phyloP scores from a whole-genome alignment of 2,329 filamentous ascomycete genomes.

The Pestalotiopsis sp. region DNA sequence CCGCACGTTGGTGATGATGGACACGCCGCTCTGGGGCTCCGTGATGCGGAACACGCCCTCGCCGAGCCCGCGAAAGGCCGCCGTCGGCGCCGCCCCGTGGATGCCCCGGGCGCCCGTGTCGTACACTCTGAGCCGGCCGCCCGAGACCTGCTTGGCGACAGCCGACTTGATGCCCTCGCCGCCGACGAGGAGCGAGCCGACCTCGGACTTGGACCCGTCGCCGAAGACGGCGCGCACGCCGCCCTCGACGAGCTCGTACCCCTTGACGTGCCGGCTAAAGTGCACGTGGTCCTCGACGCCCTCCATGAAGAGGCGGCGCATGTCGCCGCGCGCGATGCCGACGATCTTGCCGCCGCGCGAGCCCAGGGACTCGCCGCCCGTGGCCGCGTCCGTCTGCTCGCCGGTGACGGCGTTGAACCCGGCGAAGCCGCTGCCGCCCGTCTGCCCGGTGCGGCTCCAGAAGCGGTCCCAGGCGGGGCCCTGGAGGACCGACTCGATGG shows the following conservation, averaged over 20 bases:
- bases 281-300: slow-evolving; percentile 58
- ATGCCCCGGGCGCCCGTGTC: slow-evolving; percentile 67
- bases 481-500: slow-evolving; percentile 61
- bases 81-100: slow-evolving; percentile 65
- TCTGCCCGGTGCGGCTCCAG: slow-evolving; percentile 62
- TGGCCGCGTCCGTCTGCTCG: slow-evolving; percentile 30
- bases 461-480: slow-evolving; percentile 52
- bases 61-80: slow-evolving; percentile 62
- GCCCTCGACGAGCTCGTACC: slow-evolving; percentile 57
- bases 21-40: slow-evolving; percentile 52
- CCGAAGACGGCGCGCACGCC: slow-evolving; percentile 62
- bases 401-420: slow-evolving; percentile 57
- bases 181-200: slow-evolving; percentile 61
- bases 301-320: slow-evolving; percentile 60
- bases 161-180: slow-evolving; percentile 66
- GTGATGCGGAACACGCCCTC: slow-evolving; percentile 63
- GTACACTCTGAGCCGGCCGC: slow-evolving; percentile 60
- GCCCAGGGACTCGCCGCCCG: slow-evolving; percentile 38
- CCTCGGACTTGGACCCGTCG: slow-evolving; percentile 60
- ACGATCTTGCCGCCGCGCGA: slow-evolving; percentile 62
- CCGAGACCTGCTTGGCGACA: slow-evolving; percentile 61
- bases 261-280: slow-evolving; percentile 58
- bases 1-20: slow-evolving; percentile 66
- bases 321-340: slow-evolving; percentile 64
- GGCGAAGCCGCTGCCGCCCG: slow-evolving; percentile 55